A percentile compares a stretch with the other conserved stretches of the same genome.
Conservation (phyloP, 202 grass and related monocot species). For the Hordeum pubiflorum region DNA sequence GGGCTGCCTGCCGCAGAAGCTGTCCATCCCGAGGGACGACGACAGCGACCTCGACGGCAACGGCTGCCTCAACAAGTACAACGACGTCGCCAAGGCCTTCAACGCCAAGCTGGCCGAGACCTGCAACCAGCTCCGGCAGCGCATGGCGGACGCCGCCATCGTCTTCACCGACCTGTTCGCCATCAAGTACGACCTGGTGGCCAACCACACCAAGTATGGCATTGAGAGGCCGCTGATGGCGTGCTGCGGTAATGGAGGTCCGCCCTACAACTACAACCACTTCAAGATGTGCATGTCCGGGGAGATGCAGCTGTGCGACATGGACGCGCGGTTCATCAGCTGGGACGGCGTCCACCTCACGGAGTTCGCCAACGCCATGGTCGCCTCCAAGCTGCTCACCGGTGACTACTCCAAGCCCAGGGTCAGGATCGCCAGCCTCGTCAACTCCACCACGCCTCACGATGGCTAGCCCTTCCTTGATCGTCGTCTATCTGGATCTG, state of each 20-base stretch:
- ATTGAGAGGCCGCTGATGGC: conserved; percentile 44
- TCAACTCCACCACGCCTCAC: conserved; percentile 21
- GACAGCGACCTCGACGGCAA: conserved; percentile 38
- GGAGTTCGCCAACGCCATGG: conserved; percentile 44
- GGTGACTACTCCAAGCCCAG: conserved; percentile 49
- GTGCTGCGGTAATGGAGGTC: conserved; percentile 51
- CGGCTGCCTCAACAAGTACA: conserved; percentile 64
- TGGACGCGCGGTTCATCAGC: conserved; percentile 31
- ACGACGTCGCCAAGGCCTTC: conserved; percentile 51
- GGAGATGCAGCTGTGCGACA: conserved; percentile 37
- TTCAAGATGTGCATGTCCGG: conserved; percentile 44
- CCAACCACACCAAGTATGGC: conserved; percentile 58
- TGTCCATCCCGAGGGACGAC: conserved; percentile 44
- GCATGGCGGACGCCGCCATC: conserved; percentile 45
- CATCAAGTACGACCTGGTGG: conserved; percentile 74
- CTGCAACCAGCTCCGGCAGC: conserved; percentile 38
- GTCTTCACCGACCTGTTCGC: conserved; percentile 67
- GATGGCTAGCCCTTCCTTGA: neutral
- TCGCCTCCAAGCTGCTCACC: conserved; percentile 49
- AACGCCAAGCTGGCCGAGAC: conserved; percentile 33
- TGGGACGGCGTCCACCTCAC: conserved; percentile 70
- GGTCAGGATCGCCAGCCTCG: conserved; percentile 41
- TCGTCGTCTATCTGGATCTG: neutral
- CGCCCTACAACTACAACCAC: conserved; percentile 63
- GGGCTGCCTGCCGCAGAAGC: conserved; percentile 79